A percentile compares a stretch with the other conserved stretches of the same genome.
Conservation (phyloP, 2,329 filamentous ascomycete species). For the Parafenestella ontariensis region DNA sequence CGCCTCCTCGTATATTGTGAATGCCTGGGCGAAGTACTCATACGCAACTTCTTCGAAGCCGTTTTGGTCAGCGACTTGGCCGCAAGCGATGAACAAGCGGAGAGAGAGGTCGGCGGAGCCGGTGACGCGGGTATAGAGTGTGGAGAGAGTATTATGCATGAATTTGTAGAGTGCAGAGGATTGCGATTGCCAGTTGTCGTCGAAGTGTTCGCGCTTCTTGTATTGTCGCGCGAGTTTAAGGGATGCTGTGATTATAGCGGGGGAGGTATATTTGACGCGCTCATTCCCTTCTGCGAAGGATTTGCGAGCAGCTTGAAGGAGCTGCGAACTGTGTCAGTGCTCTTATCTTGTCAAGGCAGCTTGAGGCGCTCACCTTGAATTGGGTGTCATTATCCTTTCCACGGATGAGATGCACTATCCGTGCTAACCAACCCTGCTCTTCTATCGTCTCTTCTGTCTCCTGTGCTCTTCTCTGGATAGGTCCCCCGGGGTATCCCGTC, state of each 20-base stretch:
- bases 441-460: slow-evolving; percentile 98
- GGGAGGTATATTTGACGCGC: slow-evolving; percentile 93
- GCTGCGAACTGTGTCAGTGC: slow-evolving; percentile 50
- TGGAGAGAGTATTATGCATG: slow-evolving; percentile 86
- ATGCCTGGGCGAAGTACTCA: slow-evolving; percentile 97
- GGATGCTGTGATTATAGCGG: slow-evolving; percentile 86
- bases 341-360: neutral
- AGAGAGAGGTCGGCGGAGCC: slow-evolving; percentile 87
- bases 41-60: slow-evolving; percentile 96
- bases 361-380: slow-evolving; percentile 66
- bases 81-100: slow-evolving; percentile 88
- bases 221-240: slow-evolving; percentile 88
- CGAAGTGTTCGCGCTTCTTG: slow-evolving; percentile 88
- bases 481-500: slow-evolving; percentile 82
- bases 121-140: slow-evolving; percentile 85
- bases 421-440: slow-evolving; percentile 95
- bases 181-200: slow-evolving; percentile 75
- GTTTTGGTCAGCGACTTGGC: slow-evolving; percentile 89
- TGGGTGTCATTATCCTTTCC: slow-evolving; percentile 90
- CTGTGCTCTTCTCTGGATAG: slow-evolving; percentile 72
- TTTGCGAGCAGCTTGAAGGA: slow-evolving; percentile 83
- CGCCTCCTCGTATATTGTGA: slow-evolving; percentile 96
- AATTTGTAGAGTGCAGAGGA: slow-evolving; percentile 92
- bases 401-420: slow-evolving; percentile 87
- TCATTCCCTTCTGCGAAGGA: slow-evolving; percentile 92